These are phyloP conservation scores for Boletus sp. DNA, from an alignment of 1,284 basidiomycete genomes.

Conservation along the genomic window DNA sequence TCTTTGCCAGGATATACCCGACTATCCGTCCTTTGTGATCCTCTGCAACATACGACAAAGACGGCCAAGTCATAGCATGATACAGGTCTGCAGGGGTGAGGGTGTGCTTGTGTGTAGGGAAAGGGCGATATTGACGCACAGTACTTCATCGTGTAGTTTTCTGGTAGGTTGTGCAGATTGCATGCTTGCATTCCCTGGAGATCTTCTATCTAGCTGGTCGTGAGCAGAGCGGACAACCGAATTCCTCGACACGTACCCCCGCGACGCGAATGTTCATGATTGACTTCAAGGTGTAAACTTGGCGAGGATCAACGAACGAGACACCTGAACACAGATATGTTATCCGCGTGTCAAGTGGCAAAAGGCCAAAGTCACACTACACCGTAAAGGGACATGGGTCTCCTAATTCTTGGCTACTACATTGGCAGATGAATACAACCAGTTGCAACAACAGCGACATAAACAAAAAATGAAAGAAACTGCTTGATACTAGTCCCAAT, in stretches of 20 bases:
- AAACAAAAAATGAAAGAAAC: slow-evolving; percentile 6
- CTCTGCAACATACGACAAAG: slow-evolving; percentile 95
- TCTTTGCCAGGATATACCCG: slow-evolving; percentile 97
- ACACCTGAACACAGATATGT: neutral
- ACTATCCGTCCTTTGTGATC: slow-evolving; percentile 92
- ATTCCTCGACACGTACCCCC: slow-evolving; percentile 40
- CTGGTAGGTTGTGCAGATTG: slow-evolving; percentile 91
- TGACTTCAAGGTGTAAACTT: neutral
- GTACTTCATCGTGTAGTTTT: slow-evolving; percentile 94
- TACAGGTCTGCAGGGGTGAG: slow-evolving; percentile 71
- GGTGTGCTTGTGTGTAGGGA: slow-evolving; percentile 20
- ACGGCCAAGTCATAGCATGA: slow-evolving; percentile 95
- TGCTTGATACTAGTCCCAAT: slow-evolving; percentile 13
- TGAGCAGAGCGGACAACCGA: slow-evolving; percentile 16
- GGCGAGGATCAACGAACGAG: neutral
- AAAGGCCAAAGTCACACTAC: neutral
- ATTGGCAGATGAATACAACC: slow-evolving; percentile 23
- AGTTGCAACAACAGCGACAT: slow-evolving; percentile 27
- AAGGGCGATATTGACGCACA: slow-evolving; percentile 47
- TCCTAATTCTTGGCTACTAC: slow-evolving; percentile 12
- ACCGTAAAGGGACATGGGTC: slow-evolving; percentile 13
- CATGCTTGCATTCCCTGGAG: slow-evolving; percentile 88
- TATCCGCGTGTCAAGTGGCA: neutral
- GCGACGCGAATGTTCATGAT: slow-evolving; percentile 60
- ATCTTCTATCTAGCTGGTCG: slow-evolving; percentile 49